Base-by-base conservation (phyloP, 345 rosid species). In the Sonneratia alba region DNA sequence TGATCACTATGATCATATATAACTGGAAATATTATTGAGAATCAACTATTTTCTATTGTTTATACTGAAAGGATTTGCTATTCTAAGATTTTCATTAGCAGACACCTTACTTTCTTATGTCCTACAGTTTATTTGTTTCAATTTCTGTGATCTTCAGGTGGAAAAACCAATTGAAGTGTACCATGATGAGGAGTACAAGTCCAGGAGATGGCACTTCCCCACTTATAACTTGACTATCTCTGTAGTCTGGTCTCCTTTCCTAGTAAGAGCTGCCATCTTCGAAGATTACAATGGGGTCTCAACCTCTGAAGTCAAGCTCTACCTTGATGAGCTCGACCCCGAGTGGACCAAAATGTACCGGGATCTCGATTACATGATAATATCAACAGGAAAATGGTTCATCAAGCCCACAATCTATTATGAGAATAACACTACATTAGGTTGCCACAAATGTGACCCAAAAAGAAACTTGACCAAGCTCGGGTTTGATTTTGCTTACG, bases 331-430 rank as follows among this genome's bases (percentile, higher is more conserved):
- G 65, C 90, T 95, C 37, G 99, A 95, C 63, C 79, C 82, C 72
- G 88, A 83, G 38, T 94, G 97, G 96, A 83, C 87, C 3, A 79
- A 61, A 37, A 75, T 78, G 10, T 86, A 80, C 78, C 81, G 77
- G 66, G 82, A 75, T 78, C 72, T 87, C n/a, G 93, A 95, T 75
- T 92, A 89, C 72, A 73, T 81, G 59, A 87, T 95, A 38, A 81
- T 95, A 76, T 95, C 99, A 3, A 92, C 97, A 0, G 99, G 99
- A 49, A 92, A 95, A 83, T 95, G 99, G 99, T 95, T 87, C 79
- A 90, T 95, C 24, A 92, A 95, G 82, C 77, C 93, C 5, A 86
- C 97, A 36, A 78, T 95, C 71, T 95, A 95, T 77, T 85, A 95
- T 32, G 97, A 89, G 76, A 87, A 90, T n/a, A 79, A 79, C 49